Base-by-base conservation (phyloP, 2,329 filamentous ascomycete genomes). In the Tolypocladium capitatum region DNA sequence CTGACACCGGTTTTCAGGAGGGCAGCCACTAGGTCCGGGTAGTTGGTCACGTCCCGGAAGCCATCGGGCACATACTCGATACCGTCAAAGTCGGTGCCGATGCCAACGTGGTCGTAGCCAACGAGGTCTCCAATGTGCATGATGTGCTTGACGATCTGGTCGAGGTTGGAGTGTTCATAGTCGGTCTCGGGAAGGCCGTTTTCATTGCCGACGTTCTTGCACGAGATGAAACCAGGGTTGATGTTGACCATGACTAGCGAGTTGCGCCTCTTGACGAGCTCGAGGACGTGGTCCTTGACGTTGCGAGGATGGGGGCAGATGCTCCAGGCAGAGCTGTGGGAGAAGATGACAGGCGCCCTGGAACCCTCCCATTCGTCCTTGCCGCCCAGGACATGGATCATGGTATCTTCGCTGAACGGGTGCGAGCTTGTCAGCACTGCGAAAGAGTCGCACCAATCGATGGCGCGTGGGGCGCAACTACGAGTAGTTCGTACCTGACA, bases 221-320 rank as follows among this genome's bases (percentile, higher is more conserved):
- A 95, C 28, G 83, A 86, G 51, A 95, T 79, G 62, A 95, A 96
- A 18, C 81, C 81, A 0, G 88, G 86, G 16, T 78, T 71, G 59
- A 95, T 94, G 63, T 94, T 96, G 52, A 96, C 80, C 88, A 96
- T 94, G 46, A 96, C 86, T 10, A 97, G 58, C 3, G 84, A 84
- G 52, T 83, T 78, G 2, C 75, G 79, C 57, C 78, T 63, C 63
- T 86, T 86, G 34, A 96, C 85, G 1, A 92, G 70, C 35, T 83
- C 68, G 8, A 97, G 70, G 14, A 95, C 80, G 48, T 90, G 77
- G 53, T 97, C 89, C 1, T 86, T 86, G 8, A 94, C 90, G 57
- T 97, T 97, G 32, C 91, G 79, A 10, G 89, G 87, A 64, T 96
- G 89, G 8, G 86, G 86, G 60, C 89, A 96, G 21, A 96, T 60